Evolutionary conservation across 2,329 filamentous ascomycete species (phyloP).

Genomic region (Trichoderma sp.): DNA sequence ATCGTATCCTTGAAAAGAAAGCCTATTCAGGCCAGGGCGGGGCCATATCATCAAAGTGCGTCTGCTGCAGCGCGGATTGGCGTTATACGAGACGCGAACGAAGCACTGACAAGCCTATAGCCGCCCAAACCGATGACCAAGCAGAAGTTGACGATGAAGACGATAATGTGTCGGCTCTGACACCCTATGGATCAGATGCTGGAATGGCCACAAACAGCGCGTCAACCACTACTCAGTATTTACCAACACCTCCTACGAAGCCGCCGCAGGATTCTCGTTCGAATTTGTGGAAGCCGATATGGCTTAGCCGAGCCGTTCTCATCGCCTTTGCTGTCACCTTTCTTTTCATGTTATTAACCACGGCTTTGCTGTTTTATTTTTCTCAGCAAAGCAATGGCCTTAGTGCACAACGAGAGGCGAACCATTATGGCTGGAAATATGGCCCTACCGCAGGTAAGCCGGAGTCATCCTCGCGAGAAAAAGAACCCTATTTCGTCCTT

Average conservation of each 20-base stretch:
- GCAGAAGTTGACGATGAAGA: constrained; percentile 6
- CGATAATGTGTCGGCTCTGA: background rate
- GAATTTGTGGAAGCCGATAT: constrained; percentile 16
- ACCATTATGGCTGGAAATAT: constrained; percentile 23
- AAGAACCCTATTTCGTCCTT: background rate
- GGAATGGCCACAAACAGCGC: background rate
- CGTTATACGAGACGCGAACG: background rate
- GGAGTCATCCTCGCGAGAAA: background rate
- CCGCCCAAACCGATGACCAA: constrained; percentile 10
- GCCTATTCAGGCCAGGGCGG: constrained; percentile 1
- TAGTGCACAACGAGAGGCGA: constrained; percentile 15
- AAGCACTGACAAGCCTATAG: background rate
- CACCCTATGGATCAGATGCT: background rate
- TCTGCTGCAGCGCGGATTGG: background rate
- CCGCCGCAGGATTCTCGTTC: background rate
- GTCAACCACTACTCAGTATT: background rate
- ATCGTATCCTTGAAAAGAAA: constrained; percentile 20
- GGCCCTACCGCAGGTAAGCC: constrained; percentile 19
- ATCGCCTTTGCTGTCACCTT: constrained; percentile 6
- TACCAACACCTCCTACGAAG: background rate
- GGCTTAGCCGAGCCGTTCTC: constrained; percentile 3
- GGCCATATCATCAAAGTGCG: constrained; percentile 21
- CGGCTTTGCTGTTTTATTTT: constrained; percentile 7
- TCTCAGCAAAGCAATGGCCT: constrained; percentile 6
- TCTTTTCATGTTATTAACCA: constrained; percentile 1